Conservation (phyloP, 1,139 yeast genomes). For the Geotrichum histeridarum region DNA sequence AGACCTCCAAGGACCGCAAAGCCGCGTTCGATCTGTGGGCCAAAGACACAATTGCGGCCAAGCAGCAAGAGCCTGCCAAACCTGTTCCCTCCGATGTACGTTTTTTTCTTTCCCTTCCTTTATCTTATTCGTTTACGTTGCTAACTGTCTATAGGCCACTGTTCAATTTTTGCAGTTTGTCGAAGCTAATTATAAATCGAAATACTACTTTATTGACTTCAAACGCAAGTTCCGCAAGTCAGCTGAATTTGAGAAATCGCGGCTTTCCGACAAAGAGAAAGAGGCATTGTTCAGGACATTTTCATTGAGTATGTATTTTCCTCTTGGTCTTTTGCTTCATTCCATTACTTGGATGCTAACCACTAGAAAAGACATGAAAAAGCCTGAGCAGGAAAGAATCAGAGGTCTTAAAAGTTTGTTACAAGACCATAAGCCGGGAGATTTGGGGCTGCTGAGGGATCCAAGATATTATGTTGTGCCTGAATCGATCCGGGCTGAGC, state of each 20-base stretch:
- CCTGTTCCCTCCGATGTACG: constrained; percentile 10
- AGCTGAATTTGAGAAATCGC: constrained; percentile 31
- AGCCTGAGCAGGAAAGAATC: constrained; percentile 8
- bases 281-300: constrained; percentile 42
- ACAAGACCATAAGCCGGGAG: background rate
- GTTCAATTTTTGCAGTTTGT: constrained; percentile 37
- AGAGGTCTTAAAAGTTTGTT: constrained; percentile 3
- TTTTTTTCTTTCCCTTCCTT: background rate
- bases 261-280: constrained; percentile 39
- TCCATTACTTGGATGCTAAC: background rate
- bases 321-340: background rate
- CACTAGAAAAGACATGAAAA: constrained; percentile 13
- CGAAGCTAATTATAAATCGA: constrained; percentile 33
- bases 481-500: background rate
- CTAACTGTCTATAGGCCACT: constrained; percentile 21
- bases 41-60: constrained; percentile 23
- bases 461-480: constrained; percentile 13
- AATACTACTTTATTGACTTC: constrained; percentile 44
- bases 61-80: constrained; percentile 11
- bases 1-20: constrained; percentile 37
- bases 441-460: constrained; percentile 7
- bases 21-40: constrained; percentile 45
- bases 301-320: constrained; percentile 12
- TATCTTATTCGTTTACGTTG: background rate
- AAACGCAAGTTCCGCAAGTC: constrained; percentile 40